Percentiles rank a stretch among this genome's conserved stretches.
These are phyloP conservation scores for Ramaria sp. DNA, from an alignment of 768 basidiomycete species.

Conservation along the genomic window DNA sequence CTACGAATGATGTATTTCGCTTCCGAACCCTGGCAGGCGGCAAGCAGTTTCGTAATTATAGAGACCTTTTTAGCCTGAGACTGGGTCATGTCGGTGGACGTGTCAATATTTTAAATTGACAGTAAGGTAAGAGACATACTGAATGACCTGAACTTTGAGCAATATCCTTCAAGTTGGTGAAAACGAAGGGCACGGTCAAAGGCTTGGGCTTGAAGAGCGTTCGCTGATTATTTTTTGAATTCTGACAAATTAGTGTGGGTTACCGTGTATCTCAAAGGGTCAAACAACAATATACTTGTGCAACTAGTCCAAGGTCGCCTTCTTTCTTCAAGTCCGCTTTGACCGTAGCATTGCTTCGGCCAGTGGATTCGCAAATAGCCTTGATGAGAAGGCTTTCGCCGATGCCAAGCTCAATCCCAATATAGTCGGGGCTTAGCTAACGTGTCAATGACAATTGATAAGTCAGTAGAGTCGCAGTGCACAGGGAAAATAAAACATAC, in stretches of 20 bases:
- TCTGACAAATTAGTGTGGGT: slow-evolving; percentile 33
- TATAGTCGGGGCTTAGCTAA: slow-evolving; percentile 89
- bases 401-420: slow-evolving; percentile 91
- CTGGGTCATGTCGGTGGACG: slow-evolving; percentile 27
- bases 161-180: slow-evolving; percentile 83
- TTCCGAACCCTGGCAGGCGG: slow-evolving; percentile 83
- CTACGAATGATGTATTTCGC: slow-evolving; percentile 96
- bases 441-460: slow-evolving; percentile 1
- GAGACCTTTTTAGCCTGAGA: slow-evolving; percentile 93
- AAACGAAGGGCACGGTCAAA: slow-evolving; percentile 80
- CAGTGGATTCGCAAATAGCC: slow-evolving; percentile 91
- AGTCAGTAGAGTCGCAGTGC: slow-evolving; percentile 5
- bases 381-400: slow-evolving; percentile 92
- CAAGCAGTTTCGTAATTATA: slow-evolving; percentile 88
- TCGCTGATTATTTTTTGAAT: slow-evolving; percentile 87
- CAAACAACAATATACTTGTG: slow-evolving; percentile 52
- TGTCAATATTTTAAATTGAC: not conserved
- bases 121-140: slow-evolving; percentile 30
- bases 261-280: not conserved
- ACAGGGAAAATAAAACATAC: slow-evolving; percentile 33
- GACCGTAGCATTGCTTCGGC: slow-evolving; percentile 70
- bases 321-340: slow-evolving; percentile 91
- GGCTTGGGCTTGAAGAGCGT: slow-evolving; percentile 92
- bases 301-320: slow-evolving; percentile 92
- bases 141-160: slow-evolving; percentile 78